Conservation (phyloP, 352 stramenopile species). For the Phytopythium delawarense region DNA sequence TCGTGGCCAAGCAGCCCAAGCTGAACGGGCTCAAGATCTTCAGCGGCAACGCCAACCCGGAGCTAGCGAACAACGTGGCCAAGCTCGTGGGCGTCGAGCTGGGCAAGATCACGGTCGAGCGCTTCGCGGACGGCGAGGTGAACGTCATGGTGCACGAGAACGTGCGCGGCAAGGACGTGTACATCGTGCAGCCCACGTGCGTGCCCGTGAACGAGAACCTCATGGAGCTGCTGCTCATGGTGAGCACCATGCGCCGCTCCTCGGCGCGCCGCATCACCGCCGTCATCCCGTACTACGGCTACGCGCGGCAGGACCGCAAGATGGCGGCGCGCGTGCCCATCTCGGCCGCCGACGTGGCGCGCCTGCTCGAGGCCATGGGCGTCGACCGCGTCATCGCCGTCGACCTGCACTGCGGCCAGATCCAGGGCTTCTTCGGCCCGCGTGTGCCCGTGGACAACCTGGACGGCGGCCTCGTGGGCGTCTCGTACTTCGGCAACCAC, state of each 20-base stretch:
- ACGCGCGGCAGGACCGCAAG: constrained; percentile 90
- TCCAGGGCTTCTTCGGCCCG: constrained; percentile 98
- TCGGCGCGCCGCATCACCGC: constrained; percentile 98
- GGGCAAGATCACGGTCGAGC: constrained; percentile 96
- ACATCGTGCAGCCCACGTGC: constrained; percentile 99
- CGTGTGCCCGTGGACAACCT: constrained; percentile 99
- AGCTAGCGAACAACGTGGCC: constrained; percentile 96
- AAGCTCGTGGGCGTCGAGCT: constrained; percentile 97
- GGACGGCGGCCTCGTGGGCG: constrained; percentile 92
- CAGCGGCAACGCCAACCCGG: constrained; percentile 97
- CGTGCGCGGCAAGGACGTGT: constrained; percentile 99
- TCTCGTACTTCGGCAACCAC: constrained; percentile 94
- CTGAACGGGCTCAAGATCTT: constrained; percentile 97
- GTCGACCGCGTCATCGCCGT: constrained; percentile 87
- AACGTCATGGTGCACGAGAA: constrained; percentile 99
- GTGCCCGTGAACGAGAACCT: constrained; percentile 99
- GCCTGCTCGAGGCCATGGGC: constrained; percentile 83
- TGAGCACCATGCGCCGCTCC: constrained; percentile 96
- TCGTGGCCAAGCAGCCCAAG: constrained; percentile 83
- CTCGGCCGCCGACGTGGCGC: constrained; percentile 88
- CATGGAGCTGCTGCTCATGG: constrained; percentile 98
- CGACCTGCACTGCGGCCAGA: constrained; percentile 86
- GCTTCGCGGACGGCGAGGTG: constrained; percentile 99
- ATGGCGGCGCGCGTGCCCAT: constrained; percentile 97
- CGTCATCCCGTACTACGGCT: constrained; percentile 96